Conservation (phyloP, 179 eudicot genomes). For the Camellia oleifera region DNA sequence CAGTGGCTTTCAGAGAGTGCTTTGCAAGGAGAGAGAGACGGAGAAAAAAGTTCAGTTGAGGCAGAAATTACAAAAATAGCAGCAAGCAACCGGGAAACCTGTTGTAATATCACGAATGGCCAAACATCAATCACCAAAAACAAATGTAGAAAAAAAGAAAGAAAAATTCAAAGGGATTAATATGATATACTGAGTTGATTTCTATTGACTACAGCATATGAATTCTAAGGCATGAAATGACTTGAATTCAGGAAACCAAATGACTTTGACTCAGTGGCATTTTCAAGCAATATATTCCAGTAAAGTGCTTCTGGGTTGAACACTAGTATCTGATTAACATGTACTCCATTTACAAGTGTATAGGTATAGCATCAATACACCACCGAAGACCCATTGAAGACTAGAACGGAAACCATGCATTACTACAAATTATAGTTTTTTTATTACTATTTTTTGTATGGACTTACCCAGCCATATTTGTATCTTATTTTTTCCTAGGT, state of each 20-base stretch:
- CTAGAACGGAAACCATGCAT: neutral
- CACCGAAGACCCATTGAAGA: neutral
- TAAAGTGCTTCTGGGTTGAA: neutral
- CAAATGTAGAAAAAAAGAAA: neutral
- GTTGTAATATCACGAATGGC: slow-evolving; percentile 21
- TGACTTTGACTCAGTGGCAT: neutral
- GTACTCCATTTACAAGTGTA: too few relatives aligned
- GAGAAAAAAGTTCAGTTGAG: slow-evolving; percentile 32
- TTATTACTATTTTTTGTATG: too few relatives aligned
- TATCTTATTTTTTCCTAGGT: too few relatives aligned
- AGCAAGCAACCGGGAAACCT: slow-evolving; percentile 87
- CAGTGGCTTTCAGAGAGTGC: slow-evolving; percentile 51
- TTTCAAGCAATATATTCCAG: neutral
- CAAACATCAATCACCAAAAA: neutral
- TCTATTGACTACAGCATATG: neutral
- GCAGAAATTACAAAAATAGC: slow-evolving; percentile 56
- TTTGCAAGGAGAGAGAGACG: slow-evolving; percentile 27
- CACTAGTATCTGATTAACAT: neutral
- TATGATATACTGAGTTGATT: neutral
- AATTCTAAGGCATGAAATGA: neutral
- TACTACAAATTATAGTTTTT: too few relatives aligned
- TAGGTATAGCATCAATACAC: too few relatives aligned
- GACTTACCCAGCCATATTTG: too few relatives aligned
- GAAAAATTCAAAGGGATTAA: neutral
- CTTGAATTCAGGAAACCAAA: neutral